These are phyloP conservation scores for Fusarium guadeloupense DNA, from an alignment of 2,329 filamentous ascomycete species.

Conservation along the genomic window DNA sequence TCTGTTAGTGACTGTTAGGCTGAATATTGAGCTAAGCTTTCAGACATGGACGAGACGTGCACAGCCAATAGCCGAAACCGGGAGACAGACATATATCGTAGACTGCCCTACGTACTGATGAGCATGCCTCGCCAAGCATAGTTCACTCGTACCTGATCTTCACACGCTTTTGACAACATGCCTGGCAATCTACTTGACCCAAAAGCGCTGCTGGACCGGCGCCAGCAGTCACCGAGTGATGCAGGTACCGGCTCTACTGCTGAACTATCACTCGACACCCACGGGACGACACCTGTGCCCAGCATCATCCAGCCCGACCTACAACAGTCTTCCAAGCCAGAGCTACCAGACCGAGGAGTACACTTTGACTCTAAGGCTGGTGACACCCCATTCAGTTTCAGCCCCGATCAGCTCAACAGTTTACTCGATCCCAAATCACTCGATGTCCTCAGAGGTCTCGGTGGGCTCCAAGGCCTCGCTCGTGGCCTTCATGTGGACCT, in stretches of 20 bases:
- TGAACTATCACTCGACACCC: background rate
- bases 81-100: conserved; percentile 11
- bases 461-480: conserved; percentile 10
- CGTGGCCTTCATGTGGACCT: conserved; percentile 10
- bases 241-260: conserved; percentile 17
- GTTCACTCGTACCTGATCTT: too few species aligned
- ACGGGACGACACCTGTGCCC: conserved; percentile 22
- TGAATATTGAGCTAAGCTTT: conserved; percentile 16
- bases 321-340: conserved; percentile 7
- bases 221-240: conserved; percentile 28
- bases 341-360: too few species aligned
- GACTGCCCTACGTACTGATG: conserved; percentile 10
- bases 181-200: conserved; percentile 30
- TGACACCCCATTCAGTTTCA: conserved; percentile 5
- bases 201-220: conserved; percentile 24
- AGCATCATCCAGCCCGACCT: conserved; percentile 10
- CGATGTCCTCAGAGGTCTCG: conserved; percentile 1
- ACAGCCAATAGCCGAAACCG: background rate
- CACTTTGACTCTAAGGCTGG: too few species aligned
- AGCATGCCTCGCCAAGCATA: conserved; percentile 26
- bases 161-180: conserved; percentile 5
- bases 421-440: conserved; percentile 19
- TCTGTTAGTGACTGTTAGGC: conserved; percentile 6
- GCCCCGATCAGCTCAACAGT: conserved; percentile 4
- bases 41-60: background rate